Evolutionary conservation across 768 basidiomycete genomes (phyloP).

Genomic region (Mycena epipterygia): DNA sequence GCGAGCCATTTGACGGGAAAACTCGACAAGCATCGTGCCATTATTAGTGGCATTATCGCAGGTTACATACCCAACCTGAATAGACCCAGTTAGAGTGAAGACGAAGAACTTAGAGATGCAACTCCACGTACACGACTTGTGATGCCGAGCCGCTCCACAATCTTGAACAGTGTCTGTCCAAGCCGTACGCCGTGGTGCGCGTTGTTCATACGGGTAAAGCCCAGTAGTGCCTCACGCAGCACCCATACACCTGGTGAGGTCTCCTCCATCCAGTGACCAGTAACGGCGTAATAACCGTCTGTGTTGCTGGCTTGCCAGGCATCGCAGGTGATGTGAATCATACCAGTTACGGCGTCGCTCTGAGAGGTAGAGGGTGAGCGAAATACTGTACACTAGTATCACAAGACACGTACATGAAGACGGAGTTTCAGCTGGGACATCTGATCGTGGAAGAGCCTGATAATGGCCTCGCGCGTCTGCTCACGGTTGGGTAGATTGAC

Average conservation of each 20-base stretch:
- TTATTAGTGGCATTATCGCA: constrained; percentile 21
- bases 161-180: constrained; percentile 32
- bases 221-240: constrained; percentile 41
- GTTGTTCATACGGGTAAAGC: constrained; percentile 15
- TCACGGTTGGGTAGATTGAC: constrained; percentile 47
- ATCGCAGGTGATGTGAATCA: constrained; percentile 53
- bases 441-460: constrained; percentile 39
- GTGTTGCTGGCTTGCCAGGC: constrained; percentile 55
- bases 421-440: constrained; percentile 19
- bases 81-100: neutral
- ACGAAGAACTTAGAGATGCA: neutral
- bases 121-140: constrained; percentile 43
- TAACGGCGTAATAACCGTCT: constrained; percentile 56
- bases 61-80: constrained; percentile 18
- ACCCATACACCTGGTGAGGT: constrained; percentile 40
- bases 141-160: constrained; percentile 43
- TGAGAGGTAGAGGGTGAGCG: constrained; percentile 19
- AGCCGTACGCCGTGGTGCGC: constrained; percentile 22
- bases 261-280: constrained; percentile 56
- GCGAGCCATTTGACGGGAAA: constrained; percentile 9
- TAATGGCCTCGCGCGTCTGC: constrained; percentile 38
- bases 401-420: constrained; percentile 12
- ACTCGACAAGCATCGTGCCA: constrained; percentile 18
- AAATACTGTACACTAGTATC: constrained; percentile 16
- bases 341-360: constrained; percentile 40